Conservation (phyloP, 176 grass and related monocot genomes). For the Rhipidocladum racemiflorum region DNA sequence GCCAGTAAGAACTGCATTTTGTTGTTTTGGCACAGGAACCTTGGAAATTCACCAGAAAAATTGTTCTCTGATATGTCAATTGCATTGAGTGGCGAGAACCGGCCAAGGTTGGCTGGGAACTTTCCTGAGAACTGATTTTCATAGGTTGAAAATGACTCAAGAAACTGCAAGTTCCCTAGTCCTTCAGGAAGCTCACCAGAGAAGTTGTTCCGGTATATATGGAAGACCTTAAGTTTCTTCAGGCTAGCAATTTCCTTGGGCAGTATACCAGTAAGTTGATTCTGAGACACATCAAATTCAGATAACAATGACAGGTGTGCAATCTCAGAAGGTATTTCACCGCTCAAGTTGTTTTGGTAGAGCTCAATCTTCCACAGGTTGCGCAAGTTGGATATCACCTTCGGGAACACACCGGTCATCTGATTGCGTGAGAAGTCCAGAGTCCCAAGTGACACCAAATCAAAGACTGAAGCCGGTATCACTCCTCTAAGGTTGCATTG, state of each 20-base stretch:
- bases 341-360: slow-evolving; percentile 88
- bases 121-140: slow-evolving; percentile 75
- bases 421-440: slow-evolving; percentile 91
- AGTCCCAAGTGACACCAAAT: slow-evolving; percentile 62
- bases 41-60: slow-evolving; percentile 84
- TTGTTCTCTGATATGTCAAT: slow-evolving; percentile 95
- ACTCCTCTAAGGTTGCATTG: slow-evolving; percentile 79
- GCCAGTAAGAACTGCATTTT: slow-evolving; percentile 79
- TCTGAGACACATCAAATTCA: slow-evolving; percentile 94
- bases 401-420: slow-evolving; percentile 64
- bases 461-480: slow-evolving; percentile 66
- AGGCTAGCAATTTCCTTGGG: slow-evolving; percentile 56
- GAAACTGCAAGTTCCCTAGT: slow-evolving; percentile 65
- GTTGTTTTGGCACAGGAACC: slow-evolving; percentile 72
- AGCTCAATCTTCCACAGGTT: slow-evolving; percentile 96
- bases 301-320: slow-evolving; percentile 53
- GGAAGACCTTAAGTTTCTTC: slow-evolving; percentile 77
- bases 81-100: slow-evolving; percentile 66
- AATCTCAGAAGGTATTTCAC: slow-evolving; percentile 79
- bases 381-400: slow-evolving; percentile 63
- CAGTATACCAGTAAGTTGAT: slow-evolving; percentile 65
- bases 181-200: slow-evolving; percentile 73
- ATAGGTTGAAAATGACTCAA: slow-evolving; percentile 88
- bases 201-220: slow-evolving; percentile 76
- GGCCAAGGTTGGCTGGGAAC: slow-evolving; percentile 68